These are phyloP conservation scores for Noccaea caerulescens DNA, from an alignment of 345 rosid genomes.

Conservation along the genomic window DNA sequence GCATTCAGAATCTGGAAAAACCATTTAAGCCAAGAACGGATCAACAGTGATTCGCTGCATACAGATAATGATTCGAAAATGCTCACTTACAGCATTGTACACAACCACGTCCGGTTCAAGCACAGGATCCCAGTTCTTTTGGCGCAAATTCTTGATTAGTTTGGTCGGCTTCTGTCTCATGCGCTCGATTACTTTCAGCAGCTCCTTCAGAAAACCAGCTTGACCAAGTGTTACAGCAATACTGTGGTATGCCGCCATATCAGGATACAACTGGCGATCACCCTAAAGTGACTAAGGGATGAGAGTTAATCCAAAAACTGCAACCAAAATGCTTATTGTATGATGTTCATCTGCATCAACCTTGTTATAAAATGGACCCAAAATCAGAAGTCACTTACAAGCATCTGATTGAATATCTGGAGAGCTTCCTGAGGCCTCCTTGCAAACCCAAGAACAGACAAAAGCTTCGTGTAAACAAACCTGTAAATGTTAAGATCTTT, in stretches of 20 bases:
- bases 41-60: constrained; percentile 1
- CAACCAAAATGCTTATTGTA: not conserved
- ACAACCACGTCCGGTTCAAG: constrained; percentile 90
- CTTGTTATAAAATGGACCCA: not conserved
- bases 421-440: constrained; percentile 80
- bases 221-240: constrained; percentile 89
- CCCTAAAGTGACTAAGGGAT: constrained; percentile 54
- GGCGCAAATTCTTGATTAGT: constrained; percentile 47
- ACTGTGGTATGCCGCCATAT: constrained; percentile 87
- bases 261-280: constrained; percentile 78
- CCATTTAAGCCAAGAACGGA: constrained; percentile 25
- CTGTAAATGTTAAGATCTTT: constrained; percentile 46
- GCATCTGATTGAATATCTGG: constrained; percentile 71
- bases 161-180: constrained; percentile 77
- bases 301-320: constrained; percentile 46
- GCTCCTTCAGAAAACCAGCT: constrained; percentile 74
- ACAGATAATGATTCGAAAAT: constrained; percentile 9
- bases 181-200: constrained; percentile 69
- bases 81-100: constrained; percentile 84
- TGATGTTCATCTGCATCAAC: not conserved
- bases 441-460: constrained; percentile 77
- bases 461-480: constrained; percentile 93
- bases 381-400: constrained; percentile 52
- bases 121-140: constrained; percentile 78
- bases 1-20: constrained; percentile 76